Conservation (phyloP, 257 asterid genomes). For the Solanum dulcamara region DNA sequence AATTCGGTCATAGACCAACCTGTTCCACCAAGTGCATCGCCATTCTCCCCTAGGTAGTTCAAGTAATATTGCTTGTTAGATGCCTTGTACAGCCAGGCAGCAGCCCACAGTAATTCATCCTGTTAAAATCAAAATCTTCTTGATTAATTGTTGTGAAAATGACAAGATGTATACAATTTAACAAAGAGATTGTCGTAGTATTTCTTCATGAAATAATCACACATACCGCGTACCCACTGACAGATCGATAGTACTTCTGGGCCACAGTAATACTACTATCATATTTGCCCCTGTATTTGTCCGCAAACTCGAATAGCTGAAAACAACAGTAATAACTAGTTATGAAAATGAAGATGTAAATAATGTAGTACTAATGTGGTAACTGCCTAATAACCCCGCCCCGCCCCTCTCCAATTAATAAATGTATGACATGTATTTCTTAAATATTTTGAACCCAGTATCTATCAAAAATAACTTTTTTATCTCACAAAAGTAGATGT, state of each 20-base stretch:
- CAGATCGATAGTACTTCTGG: constrained; percentile 89
- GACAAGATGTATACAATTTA: neutral
- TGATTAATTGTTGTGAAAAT: neutral
- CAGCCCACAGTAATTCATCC: constrained; percentile 97
- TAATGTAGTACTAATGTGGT: too few relatives aligned
- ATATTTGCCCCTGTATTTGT: constrained; percentile 94
- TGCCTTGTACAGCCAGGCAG: constrained; percentile 97
- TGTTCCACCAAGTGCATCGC: constrained; percentile 83
- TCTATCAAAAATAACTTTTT: too few relatives aligned
- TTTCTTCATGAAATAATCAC: constrained; percentile 9
- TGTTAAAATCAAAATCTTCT: constrained; percentile 3
- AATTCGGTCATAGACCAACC: constrained; percentile 97
- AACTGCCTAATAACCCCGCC: too few relatives aligned
- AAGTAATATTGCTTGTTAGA: constrained; percentile 55
- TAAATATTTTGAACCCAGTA: too few relatives aligned
- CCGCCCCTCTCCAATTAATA: too few relatives aligned
- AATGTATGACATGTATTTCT: too few relatives aligned
- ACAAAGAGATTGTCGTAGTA: neutral
- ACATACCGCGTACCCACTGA: constrained; percentile 93
- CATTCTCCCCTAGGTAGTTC: constrained; percentile 68
- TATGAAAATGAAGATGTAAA: neutral
- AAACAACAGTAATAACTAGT: neutral
- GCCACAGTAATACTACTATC: constrained; percentile 86
- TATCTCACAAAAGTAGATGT: too few relatives aligned
- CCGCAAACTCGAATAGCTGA: constrained; percentile 91